Conservation (phyloP, 305 asterid species). For the Galium porrigens region DNA sequence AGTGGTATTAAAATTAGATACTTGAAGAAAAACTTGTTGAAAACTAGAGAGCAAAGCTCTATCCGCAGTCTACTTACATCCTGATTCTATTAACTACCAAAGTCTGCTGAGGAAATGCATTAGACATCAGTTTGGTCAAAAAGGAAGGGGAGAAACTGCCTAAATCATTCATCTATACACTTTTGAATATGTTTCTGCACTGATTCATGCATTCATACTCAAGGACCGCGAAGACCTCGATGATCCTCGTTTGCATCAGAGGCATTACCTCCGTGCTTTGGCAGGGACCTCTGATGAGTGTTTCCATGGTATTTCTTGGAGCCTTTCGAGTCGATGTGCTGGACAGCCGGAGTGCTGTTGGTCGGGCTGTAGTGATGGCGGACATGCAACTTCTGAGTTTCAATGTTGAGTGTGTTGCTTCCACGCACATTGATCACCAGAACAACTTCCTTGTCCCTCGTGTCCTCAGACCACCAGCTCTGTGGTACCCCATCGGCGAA, state of each 20-base stretch:
- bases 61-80: constrained; percentile 24
- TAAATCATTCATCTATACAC: not conserved
- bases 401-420: constrained; percentile 39
- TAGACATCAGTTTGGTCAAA: not conserved
- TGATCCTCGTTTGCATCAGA: constrained; percentile 21
- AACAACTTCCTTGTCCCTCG: constrained; percentile 57
- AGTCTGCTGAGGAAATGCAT: constrained; percentile 11
- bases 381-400: constrained; percentile 40
- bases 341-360: not conserved
- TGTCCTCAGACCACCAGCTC: constrained; percentile 85
- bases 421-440: constrained; percentile 48
- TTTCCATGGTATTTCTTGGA: constrained; percentile 32
- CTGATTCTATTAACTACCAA: constrained; percentile 17
- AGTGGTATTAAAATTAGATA: not conserved
- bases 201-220: constrained; percentile 8
- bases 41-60: constrained; percentile 9
- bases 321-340: constrained; percentile 26
- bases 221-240: constrained; percentile 20
- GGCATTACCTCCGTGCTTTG: constrained; percentile 16
- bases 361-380: constrained; percentile 29
- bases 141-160: not conserved
- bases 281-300: constrained; percentile 31
- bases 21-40: not conserved
- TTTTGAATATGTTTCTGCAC: not conserved
- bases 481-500: constrained; percentile 52